These are phyloP conservation scores for Heritiera fomes DNA, from an alignment of 345 rosid genomes.

Conservation along the genomic window DNA sequence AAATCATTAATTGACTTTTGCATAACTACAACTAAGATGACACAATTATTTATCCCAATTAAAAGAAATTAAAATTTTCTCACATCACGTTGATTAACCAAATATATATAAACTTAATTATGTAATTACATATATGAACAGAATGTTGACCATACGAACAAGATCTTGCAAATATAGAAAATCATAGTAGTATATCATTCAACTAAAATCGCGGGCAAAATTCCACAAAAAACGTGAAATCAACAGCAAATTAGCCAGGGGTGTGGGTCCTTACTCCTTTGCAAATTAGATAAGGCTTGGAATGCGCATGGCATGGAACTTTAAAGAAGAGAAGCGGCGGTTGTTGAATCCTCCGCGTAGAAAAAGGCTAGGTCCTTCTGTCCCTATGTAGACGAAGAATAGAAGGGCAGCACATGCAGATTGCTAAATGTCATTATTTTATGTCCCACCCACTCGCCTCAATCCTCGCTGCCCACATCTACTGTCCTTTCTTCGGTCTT, in stretches of 20 bases:
- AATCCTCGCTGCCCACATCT: neutral
- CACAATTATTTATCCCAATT: neutral
- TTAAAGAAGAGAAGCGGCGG: neutral
- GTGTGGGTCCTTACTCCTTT: neutral
- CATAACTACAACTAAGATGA: neutral
- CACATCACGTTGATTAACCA: neutral
- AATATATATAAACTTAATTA: neutral
- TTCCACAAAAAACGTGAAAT: neutral
- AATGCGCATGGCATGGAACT: conserved; percentile 2
- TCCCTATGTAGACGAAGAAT: neutral
- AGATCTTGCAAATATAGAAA: neutral
- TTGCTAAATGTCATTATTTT: conserved; percentile 1
- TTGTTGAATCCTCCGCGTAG: neutral
- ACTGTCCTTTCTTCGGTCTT: neutral
- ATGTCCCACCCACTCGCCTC: conserved; percentile 22
- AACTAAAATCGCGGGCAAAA: neutral
- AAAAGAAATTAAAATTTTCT: neutral
- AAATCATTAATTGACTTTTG: neutral
- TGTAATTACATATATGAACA: neutral
- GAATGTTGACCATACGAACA: neutral
- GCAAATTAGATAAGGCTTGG: neutral
- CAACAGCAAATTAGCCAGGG: too few species aligned
- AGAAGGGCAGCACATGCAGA: conserved; percentile 22
- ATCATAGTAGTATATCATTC: neutral
- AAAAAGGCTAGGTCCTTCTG: neutral